Base-by-base conservation (phyloP, 768 basidiomycete genomes). In the Tylopilus sp. region DNA sequence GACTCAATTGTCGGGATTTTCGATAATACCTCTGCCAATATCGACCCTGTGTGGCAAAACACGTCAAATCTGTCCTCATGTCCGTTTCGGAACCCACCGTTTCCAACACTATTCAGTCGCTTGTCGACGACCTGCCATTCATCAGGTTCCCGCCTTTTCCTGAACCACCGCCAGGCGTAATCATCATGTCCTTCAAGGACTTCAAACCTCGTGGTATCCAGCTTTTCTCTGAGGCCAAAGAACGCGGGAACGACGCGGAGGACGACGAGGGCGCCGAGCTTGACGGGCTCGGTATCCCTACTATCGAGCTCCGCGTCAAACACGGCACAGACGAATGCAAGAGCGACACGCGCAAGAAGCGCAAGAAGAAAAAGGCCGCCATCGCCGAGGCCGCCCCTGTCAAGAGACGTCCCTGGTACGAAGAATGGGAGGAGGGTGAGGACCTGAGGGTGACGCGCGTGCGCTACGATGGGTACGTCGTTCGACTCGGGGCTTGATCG, bases 381-480 rank as follows among this genome's bases (percentile, higher is more conserved):
- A 57, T 41, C 9, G 39, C 40, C 5, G 58, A 58, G 18, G 59
- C 31, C 12, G 50, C 55, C 17, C 60, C 62, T 2, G 51, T 53
- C 41, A 67, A 65, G 28, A 67, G 64, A 46, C 47, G 60, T 17
- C 71, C 72, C 38, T 91, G 87, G 87, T 86, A 77, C 71, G 80
- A 87, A 52, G 71, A 79, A n/a, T 91, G 88, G 88, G 78, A 78
- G 44, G 79, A 84, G 38, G 72, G 70, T 3, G 86, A 89, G 63
- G 66, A 73, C 43, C 66, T 75, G 28, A 71, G 80, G 51, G 65
- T 71, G 35, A 69, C 63, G 4, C 69, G 61, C 25, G 68, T 67
- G 38, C 70, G 67, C 31, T 79, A 78, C 50, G 73, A 86, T 60
- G 65, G 71, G 86, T 87, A 55, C 58, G 82, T 61, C 35, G 2